phyloP scores from a whole-genome alignment of 345 rosid species.

The Aegle marmelos region DNA sequence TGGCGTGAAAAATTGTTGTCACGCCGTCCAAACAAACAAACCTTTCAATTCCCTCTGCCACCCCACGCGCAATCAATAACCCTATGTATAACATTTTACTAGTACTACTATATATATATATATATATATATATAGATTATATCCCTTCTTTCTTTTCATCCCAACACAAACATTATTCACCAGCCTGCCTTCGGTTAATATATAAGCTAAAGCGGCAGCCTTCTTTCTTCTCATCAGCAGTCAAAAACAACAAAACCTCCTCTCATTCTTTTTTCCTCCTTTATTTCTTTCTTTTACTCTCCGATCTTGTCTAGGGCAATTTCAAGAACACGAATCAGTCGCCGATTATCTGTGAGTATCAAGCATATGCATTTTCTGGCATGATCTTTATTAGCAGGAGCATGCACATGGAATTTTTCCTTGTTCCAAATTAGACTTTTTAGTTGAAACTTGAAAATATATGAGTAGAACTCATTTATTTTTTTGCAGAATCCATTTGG shows the following conservation, averaged over 20 bases:
- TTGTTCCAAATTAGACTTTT: not conserved
- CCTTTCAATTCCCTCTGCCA: constrained; percentile 49
- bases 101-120: constrained; percentile 9
- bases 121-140: constrained; percentile 22
- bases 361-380: not conserved
- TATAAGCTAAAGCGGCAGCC: not conserved
- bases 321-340: not conserved
- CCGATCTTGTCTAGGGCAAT: not conserved
- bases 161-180: constrained; percentile 9
- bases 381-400: not conserved
- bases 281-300: constrained; percentile 1
- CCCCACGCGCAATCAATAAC: constrained; percentile 94
- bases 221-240: not conserved
- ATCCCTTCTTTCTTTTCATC: constrained; percentile 9
- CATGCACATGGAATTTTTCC: not conserved
- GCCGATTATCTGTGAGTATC: not conserved
- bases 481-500: not conserved
- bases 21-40: constrained; percentile 89
- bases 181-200: not conserved
- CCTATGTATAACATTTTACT: constrained; percentile 8
- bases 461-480: not conserved
- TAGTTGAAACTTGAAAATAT: not conserved
- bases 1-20: constrained; percentile 63
- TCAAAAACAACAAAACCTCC: not conserved
- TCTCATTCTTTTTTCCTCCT: not conserved